Conservation (phyloP, 768 basidiomycete genomes). For the Termitomyces bulborhizus region DNA sequence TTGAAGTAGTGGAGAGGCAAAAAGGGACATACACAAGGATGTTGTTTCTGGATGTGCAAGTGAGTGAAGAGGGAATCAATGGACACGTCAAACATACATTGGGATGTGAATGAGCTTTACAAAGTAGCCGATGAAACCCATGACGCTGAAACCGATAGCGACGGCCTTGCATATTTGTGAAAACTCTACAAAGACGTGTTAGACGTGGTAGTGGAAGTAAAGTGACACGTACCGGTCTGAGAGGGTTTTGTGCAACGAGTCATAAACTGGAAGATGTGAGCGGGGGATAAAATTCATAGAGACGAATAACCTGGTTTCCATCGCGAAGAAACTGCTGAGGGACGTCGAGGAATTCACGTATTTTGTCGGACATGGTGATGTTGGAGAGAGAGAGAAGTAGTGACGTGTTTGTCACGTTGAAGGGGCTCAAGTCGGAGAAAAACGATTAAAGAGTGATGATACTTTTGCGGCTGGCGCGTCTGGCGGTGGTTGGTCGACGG, state of each 20-base stretch:
- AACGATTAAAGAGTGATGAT: too few species aligned
- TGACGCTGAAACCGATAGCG: slow-evolving; percentile 94
- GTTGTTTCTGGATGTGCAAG: slow-evolving; percentile 65
- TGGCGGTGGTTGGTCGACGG: too few species aligned
- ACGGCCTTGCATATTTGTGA: slow-evolving; percentile 93
- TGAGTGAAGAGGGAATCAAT: slow-evolving; percentile 10
- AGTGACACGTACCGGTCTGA: slow-evolving; percentile 66
- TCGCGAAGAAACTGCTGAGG: slow-evolving; percentile 91
- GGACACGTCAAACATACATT: slow-evolving; percentile 47
- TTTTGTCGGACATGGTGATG: slow-evolving; percentile 77
- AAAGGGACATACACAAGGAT: slow-evolving; percentile 82
- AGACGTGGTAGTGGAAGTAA: not conserved
- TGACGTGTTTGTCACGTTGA: slow-evolving; percentile 8
- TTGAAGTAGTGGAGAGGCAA: not conserved
- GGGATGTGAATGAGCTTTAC: slow-evolving; percentile 98
- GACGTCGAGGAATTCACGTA: slow-evolving; percentile 85
- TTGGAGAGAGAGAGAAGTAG: slow-evolving; percentile 7
- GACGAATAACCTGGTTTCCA: slow-evolving; percentile 69
- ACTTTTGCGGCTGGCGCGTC: too few species aligned
- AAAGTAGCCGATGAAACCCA: slow-evolving; percentile 99
- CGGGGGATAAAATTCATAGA: not conserved
- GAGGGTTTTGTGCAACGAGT: slow-evolving; percentile 98
- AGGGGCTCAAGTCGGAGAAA: too few species aligned
- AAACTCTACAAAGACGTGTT: slow-evolving; percentile 58
- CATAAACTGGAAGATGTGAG: slow-evolving; percentile 61